A percentile compares a stretch with the other conserved stretches of the same genome.
Evolutionary conservation across 257 asterid genomes (phyloP).

Genomic region (Petunia axillaris): DNA sequence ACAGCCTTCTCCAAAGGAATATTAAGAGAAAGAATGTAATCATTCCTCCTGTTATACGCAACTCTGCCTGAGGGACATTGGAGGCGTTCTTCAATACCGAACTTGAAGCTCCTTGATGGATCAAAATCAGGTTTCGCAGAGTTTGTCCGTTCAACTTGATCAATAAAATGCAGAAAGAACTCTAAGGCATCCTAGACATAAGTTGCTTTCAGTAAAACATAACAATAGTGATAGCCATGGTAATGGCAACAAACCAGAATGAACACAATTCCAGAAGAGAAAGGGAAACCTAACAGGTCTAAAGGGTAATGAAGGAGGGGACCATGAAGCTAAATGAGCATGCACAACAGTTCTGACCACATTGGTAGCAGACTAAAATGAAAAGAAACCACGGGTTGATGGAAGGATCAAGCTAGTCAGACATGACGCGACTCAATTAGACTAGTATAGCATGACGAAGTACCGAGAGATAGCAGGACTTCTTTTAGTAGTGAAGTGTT

Average conservation of each 20-base stretch:
- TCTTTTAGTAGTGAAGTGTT: neutral
- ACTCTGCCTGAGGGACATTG: constrained; percentile 91
- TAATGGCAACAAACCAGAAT: constrained; percentile 20
- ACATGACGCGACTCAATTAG: neutral
- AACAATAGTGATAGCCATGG: constrained; percentile 17
- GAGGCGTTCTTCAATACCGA: constrained; percentile 93
- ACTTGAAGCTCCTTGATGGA: constrained; percentile 92
- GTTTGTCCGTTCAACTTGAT: constrained; percentile 86
- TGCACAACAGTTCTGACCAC: constrained; percentile 16
- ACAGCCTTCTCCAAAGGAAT: constrained; percentile 89
- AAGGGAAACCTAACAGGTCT: constrained; percentile 18
- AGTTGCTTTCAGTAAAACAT: constrained; percentile 33
- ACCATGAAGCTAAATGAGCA: constrained; percentile 3
- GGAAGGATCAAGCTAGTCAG: neutral
- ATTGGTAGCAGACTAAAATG: neutral
- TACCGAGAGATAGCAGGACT: neutral
- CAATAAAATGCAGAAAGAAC: constrained; percentile 93
- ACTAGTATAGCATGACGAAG: neutral
- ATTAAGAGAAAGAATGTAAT: constrained; percentile 77
- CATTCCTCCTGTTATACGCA: constrained; percentile 79
- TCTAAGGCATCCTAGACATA: constrained; percentile 85
- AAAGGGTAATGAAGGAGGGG: constrained; percentile 1
- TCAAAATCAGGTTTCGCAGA: constrained; percentile 60
- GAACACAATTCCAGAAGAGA: constrained; percentile 11
- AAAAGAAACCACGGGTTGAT: neutral